Conservation (phyloP, 441 rosid genomes). For the Hura crepitans region DNA sequence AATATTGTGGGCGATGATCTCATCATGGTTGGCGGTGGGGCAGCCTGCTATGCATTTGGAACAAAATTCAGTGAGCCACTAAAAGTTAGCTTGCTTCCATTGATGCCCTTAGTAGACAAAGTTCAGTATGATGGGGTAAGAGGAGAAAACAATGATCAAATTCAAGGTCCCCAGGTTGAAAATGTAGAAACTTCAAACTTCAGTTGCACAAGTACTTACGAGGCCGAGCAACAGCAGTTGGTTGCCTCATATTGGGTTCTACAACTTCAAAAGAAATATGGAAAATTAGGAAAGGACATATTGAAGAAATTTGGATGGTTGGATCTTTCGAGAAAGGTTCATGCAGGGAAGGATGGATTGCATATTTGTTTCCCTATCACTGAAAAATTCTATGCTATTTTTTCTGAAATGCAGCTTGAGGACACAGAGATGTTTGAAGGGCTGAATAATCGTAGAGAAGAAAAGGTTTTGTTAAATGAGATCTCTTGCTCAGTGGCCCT, state of each 20-base stretch:
- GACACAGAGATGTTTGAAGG: slow-evolving; percentile 30
- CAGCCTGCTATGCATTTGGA: slow-evolving; percentile 98
- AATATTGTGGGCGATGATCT: slow-evolving; percentile 68
- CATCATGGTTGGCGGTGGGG: slow-evolving; percentile 83
- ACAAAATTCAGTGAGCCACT: slow-evolving; percentile 80
- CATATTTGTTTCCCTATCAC: slow-evolving; percentile 80
- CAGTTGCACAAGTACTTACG: slow-evolving; percentile 20
- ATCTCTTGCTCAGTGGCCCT: slow-evolving; percentile 50
- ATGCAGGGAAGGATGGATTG: slow-evolving; percentile 44
- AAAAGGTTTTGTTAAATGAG: slow-evolving; percentile 36
- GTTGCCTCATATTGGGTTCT: slow-evolving; percentile 39
- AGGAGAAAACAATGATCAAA: slow-evolving; percentile 22
- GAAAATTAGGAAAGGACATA: slow-evolving; percentile 76
- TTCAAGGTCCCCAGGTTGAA: slow-evolving; percentile 29
- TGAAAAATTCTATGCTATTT: slow-evolving; percentile 46
- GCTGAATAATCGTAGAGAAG: slow-evolving; percentile 27
- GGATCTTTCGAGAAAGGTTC: slow-evolving; percentile 72
- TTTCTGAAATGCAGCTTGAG: slow-evolving; percentile 34
- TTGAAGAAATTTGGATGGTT: slow-evolving; percentile 87
- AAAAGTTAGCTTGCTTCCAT: slow-evolving; percentile 55
- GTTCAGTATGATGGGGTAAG: slow-evolving; percentile 26
- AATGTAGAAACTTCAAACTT: slow-evolving; percentile 26
- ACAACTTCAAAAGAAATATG: slow-evolving; percentile 57
- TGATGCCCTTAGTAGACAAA: slow-evolving; percentile 35
- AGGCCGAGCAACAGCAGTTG: slow-evolving; percentile 27